Percentiles rank a stretch among this genome's conserved stretches.
Conservation (phyloP, 768 basidiomycete genomes). For the Suillus variegatus region DNA sequence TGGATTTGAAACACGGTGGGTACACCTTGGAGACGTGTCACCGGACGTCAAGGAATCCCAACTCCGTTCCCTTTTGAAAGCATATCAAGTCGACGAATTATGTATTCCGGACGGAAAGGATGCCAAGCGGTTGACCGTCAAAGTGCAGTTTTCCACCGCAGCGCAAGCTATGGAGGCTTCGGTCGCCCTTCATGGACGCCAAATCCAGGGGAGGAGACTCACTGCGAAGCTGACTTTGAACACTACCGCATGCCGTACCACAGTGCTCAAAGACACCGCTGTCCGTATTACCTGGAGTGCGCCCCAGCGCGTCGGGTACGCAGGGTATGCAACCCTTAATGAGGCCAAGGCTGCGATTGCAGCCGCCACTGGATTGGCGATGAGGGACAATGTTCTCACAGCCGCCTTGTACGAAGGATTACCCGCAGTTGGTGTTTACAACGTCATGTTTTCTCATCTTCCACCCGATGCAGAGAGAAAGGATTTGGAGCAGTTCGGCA, state of each 20-base stretch:
- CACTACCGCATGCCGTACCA: constrained; percentile 35
- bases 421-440: constrained; percentile 58
- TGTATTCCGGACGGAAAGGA: constrained; percentile 26
- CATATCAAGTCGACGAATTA: constrained; percentile 46
- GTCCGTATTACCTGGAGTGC: constrained; percentile 63
- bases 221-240: constrained; percentile 47
- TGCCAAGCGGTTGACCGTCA: constrained; percentile 32
- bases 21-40: constrained; percentile 57
- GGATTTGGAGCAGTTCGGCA: constrained; percentile 46
- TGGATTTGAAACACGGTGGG: constrained; percentile 68
- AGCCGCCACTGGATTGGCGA: constrained; percentile 36
- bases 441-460: constrained; percentile 58
- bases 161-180: constrained; percentile 56
- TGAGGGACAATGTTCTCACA: constrained; percentile 43
- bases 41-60: constrained; percentile 30
- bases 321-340: constrained; percentile 55
- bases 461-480: constrained; percentile 45
- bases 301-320: constrained; percentile 57
- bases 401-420: constrained; percentile 57
- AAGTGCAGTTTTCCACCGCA: constrained; percentile 49
- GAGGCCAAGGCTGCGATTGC: constrained; percentile 55
- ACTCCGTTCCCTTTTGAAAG: constrained; percentile 40
- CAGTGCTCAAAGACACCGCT: constrained; percentile 50
- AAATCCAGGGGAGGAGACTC: constrained; percentile 40
- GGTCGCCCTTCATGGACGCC: constrained; percentile 47